phyloP scores from a whole-genome alignment of 768 basidiomycete genomes.

The Pholiota microspora region DNA sequence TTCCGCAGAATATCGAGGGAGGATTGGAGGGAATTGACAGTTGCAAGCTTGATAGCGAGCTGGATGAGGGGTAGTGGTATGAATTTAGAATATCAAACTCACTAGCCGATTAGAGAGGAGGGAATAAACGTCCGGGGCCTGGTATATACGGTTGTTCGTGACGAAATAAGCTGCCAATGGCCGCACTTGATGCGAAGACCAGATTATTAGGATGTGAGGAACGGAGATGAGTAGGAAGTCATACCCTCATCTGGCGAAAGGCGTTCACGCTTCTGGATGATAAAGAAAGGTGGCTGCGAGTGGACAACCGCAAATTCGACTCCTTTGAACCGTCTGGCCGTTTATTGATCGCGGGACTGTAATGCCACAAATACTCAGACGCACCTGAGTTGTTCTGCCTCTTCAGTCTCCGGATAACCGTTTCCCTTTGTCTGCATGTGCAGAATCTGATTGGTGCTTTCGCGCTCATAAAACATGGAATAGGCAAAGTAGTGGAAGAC shows the following conservation, averaged over 20 bases:
- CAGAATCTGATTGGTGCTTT: constrained; percentile 88
- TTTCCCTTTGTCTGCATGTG: constrained; percentile 94
- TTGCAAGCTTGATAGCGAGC: constrained; percentile 50
- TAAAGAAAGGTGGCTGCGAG: constrained; percentile 76
- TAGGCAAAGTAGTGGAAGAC: constrained; percentile 89
- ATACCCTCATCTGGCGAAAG: constrained; percentile 81
- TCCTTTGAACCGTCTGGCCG: constrained; percentile 75
- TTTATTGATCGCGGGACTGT: constrained; percentile 5
- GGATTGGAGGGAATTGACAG: constrained; percentile 68
- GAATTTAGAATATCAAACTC: constrained; percentile 19
- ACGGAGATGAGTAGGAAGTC: constrained; percentile 16
- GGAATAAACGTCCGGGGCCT: constrained; percentile 81
- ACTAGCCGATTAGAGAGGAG: constrained; percentile 84
- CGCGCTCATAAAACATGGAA: constrained; percentile 94
- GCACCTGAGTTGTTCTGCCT: constrained; percentile 84
- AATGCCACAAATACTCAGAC: constrained; percentile 21
- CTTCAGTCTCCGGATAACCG: constrained; percentile 71
- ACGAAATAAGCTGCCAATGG: constrained; percentile 85
- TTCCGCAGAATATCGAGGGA: constrained; percentile 73
- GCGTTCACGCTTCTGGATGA: constrained; percentile 88
- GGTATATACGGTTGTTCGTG: constrained; percentile 86
- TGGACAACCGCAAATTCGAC: constrained; percentile 86
- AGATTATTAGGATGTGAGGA: constrained; percentile 4
- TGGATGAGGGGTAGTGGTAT: constrained; percentile 5
- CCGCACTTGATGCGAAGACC: constrained; percentile 44